Evolutionary conservation across 2,329 filamentous ascomycete genomes (phyloP), one percentile per base, ranked within the genome.

Genomic region (Diplocarpon mali): DNA sequence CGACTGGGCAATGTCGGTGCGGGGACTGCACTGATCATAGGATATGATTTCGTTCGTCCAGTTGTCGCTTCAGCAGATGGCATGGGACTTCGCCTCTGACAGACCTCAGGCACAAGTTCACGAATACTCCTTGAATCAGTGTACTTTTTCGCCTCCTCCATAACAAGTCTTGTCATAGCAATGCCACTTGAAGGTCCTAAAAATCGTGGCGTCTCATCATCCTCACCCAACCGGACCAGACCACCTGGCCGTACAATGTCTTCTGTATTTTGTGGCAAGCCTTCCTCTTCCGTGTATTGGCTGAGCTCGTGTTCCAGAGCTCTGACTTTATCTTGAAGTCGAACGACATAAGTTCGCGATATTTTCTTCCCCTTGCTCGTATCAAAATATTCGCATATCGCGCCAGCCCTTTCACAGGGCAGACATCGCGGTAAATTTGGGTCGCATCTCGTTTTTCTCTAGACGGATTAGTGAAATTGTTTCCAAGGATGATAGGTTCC

Each of bases 381-480:
- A 65, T 98, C 92, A 63, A 84, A 94, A 68, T 96, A 98, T 62
- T 95, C 90, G 73, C 92, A 98, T 49, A 80, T 76, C 27, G 88
- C 87, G 58, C 89, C 89, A 52, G 86, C 89, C 56, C 90, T 78
- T 67, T 95, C 88, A 68, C 92, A 98, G 16, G 90, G 89, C 14
- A 86, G 76, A 65, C 92, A 98, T 60, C 85, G 83, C 34, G 92
- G 92, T 16, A 98, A 76, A 12, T 85, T 85, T 3, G 92, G 85
- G 66, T 96, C 92, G 69, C 92, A 98, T 70, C 88, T 76, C 31
- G 90, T 96, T 72, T 98, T 98, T 59, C 90, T 81, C 89, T 60
- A 38, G 20, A 59, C 38, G 59, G 54, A 40, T n/a, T 35, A 35
- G 34, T 5, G 20, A 24, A 7, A 24, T 7, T 24, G 15, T 35